Percentiles rank a stretch among this genome's conserved stretches.
Conservation (phyloP, 345 rosid species). For the Ailanthus altissimus region DNA sequence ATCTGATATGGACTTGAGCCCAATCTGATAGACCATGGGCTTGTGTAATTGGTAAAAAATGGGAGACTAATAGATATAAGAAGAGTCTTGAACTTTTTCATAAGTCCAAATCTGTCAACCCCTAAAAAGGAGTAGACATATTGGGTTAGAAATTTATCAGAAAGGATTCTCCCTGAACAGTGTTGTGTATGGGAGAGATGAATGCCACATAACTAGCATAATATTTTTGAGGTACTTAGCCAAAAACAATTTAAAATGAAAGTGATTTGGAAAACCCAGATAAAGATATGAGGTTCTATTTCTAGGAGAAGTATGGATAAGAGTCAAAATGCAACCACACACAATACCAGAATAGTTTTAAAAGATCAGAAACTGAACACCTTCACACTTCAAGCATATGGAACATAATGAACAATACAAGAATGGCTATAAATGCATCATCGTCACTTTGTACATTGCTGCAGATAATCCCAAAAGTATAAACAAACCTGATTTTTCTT, state of each 20-base stretch:
- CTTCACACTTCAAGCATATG: not conserved
- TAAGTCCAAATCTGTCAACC: not conserved
- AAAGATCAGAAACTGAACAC: constrained; percentile 12
- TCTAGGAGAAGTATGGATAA: constrained; percentile 27
- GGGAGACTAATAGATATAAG: not conserved
- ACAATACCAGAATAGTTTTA: constrained; percentile 8
- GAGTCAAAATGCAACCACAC: constrained; percentile 36
- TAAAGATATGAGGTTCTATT: not conserved
- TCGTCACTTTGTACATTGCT: constrained; percentile 13
- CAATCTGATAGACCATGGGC: not conserved
- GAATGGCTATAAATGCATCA: constrained; percentile 19
- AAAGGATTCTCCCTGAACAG: not conserved
- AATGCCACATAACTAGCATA: not conserved
- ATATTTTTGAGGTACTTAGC: not conserved
- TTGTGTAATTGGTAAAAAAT: not conserved
- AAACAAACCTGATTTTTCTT: not conserved
- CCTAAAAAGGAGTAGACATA: not conserved
- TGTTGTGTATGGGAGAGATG: not conserved
- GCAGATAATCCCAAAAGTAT: constrained; percentile 9
- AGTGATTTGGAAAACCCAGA: constrained; percentile 25
- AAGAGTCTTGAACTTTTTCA: not conserved
- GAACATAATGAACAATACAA: constrained; percentile 21
- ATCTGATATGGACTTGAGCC: not conserved
- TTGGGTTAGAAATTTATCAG: not conserved
- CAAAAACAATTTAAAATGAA: constrained; percentile 10